Conservation (phyloP, 768 basidiomycete genomes). For the Lentinus tigrinus region DNA sequence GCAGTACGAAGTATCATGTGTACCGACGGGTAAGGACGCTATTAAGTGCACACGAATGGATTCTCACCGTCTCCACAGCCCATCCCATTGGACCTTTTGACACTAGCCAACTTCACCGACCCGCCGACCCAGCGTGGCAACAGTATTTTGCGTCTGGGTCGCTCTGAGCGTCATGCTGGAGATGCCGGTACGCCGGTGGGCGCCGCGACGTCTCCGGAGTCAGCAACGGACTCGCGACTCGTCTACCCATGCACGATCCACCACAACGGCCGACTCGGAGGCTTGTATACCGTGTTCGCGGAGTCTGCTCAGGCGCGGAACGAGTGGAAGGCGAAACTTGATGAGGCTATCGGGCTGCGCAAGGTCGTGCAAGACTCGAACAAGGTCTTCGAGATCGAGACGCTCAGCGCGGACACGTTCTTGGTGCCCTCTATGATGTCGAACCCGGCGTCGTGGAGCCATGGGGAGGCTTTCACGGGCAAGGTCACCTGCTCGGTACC, state of each 20-base stretch:
- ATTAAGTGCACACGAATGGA: not conserved
- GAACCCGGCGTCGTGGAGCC: constrained; percentile 56
- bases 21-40: constrained; percentile 63
- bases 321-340: constrained; percentile 89
- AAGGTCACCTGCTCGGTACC: constrained; percentile 95
- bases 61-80: constrained; percentile 48
- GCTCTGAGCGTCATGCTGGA: constrained; percentile 30
- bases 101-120: constrained; percentile 81
- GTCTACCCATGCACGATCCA: constrained; percentile 89
- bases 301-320: constrained; percentile 71
- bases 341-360: constrained; percentile 83
- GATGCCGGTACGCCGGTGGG: constrained; percentile 28
- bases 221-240: constrained; percentile 61
- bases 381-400: constrained; percentile 92
- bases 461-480: constrained; percentile 71
- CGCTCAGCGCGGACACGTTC: constrained; percentile 87
- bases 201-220: constrained; percentile 34
- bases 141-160: constrained; percentile 68
- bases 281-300: constrained; percentile 83
- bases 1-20: constrained; percentile 72
- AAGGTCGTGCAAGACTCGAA: constrained; percentile 89
- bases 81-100: constrained; percentile 88
- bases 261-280: constrained; percentile 86
- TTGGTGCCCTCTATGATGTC: constrained; percentile 65
- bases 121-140: constrained; percentile 71